Percentiles rank a stretch among this genome's conserved stretches.
Evolutionary conservation across 768 basidiomycete genomes (phyloP).

Genomic region (Coprinopsis marcescibilis): DNA sequence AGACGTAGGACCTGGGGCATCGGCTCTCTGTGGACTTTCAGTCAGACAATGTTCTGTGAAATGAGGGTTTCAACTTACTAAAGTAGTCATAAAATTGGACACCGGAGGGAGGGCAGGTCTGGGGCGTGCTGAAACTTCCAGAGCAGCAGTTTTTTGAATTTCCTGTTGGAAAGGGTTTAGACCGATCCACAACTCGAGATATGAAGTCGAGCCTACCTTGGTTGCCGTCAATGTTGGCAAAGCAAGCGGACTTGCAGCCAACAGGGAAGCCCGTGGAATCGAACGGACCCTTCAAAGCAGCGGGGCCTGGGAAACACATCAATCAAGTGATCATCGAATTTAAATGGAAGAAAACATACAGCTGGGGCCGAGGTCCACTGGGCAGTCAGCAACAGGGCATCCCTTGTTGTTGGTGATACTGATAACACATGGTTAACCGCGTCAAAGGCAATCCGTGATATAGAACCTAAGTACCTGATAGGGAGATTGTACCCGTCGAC

Average conservation of each 20-base stretch:
- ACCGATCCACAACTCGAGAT: neutral
- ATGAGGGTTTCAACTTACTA: constrained; percentile 9
- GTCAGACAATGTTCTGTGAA: neutral
- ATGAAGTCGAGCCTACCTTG: constrained; percentile 21
- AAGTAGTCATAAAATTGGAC: constrained; percentile 27
- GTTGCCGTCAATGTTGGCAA: constrained; percentile 37
- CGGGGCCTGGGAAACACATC: constrained; percentile 33
- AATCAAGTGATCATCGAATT: neutral
- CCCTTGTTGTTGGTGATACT: constrained; percentile 48
- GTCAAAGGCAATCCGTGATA: neutral
- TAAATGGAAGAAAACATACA: constrained; percentile 30
- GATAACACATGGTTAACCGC: neutral
- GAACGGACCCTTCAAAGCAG: constrained; percentile 44
- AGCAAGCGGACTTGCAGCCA: constrained; percentile 58
- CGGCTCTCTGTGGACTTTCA: neutral
- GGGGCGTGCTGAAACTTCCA: constrained; percentile 44
- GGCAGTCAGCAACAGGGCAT: constrained; percentile 50
- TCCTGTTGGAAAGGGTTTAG: constrained; percentile 20
- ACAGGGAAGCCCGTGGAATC: constrained; percentile 48
- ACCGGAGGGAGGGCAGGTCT: constrained; percentile 43
- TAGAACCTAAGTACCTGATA: constrained; percentile 28
- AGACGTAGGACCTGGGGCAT: constrained; percentile 47
- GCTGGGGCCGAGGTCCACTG: constrained; percentile 54
- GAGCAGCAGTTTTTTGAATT: constrained; percentile 65
- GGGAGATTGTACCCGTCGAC: constrained; percentile 66